Conservation (phyloP, 306 rosid species). For the Pyrus betulifolia region DNA sequence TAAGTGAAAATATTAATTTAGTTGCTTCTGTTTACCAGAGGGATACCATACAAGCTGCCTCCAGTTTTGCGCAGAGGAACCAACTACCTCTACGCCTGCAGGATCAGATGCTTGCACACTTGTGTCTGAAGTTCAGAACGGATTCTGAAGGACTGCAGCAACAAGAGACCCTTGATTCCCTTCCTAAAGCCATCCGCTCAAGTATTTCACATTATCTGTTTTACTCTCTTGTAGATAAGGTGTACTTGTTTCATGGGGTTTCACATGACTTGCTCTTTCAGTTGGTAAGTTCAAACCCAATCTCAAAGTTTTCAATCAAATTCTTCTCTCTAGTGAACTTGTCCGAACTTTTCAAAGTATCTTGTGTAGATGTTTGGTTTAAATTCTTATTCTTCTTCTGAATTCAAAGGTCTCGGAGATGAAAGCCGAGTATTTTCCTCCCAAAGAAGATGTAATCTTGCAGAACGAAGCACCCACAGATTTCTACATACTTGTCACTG, state of each 20-base stretch:
- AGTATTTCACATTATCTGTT: constrained; percentile 87
- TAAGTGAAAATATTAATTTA: not conserved
- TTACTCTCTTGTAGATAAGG: constrained; percentile 62
- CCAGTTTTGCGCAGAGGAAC: constrained; percentile 87
- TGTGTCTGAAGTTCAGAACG: constrained; percentile 84
- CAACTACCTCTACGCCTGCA: constrained; percentile 70
- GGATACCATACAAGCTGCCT: constrained; percentile 91
- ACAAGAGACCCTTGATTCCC: constrained; percentile 85
- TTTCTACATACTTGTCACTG: constrained; percentile 78
- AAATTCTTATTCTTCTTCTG: constrained; percentile 5
- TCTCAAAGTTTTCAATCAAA: not conserved
- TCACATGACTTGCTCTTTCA: constrained; percentile 85
- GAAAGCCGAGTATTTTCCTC: constrained; percentile 98
- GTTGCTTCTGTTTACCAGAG: constrained; percentile 34
- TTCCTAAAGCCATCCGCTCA: constrained; percentile 90
- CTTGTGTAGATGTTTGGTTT: not conserved
- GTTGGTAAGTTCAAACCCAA: constrained; percentile 47
- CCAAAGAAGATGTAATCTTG: constrained; percentile 88
- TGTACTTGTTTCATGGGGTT: constrained; percentile 79
- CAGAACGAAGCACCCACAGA: constrained; percentile 97
- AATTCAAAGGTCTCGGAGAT: constrained; percentile 75
- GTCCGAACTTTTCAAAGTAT: not conserved
- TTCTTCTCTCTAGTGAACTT: not conserved
- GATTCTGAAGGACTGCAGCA: constrained; percentile 94
- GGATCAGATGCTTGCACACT: constrained; percentile 94